Evolutionary conservation across 2,329 filamentous ascomycete species (phyloP).

Genomic region (Apiospora arundinis): DNA sequence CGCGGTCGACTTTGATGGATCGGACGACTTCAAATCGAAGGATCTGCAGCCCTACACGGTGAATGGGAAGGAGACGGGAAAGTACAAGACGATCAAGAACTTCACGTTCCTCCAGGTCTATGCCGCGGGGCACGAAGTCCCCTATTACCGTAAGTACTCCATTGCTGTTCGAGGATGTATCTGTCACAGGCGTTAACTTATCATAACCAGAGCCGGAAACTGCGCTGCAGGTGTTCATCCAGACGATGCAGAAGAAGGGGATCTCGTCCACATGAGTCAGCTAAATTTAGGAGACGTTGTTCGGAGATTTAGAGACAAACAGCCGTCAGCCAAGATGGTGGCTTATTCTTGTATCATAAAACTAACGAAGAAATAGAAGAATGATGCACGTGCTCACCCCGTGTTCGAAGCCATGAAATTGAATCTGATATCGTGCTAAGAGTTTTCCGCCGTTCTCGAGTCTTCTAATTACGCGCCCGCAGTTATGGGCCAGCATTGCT

Average conservation of each 20-base stretch:
- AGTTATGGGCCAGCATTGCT: neutral
- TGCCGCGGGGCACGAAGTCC: conserved; percentile 50
- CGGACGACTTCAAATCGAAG: conserved; percentile 47
- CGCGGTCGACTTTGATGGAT: conserved; percentile 49
- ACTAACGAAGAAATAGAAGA: too few species aligned
- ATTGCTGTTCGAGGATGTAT: neutral
- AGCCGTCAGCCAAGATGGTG: neutral
- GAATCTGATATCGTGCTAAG: neutral
- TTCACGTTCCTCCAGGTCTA: conserved; percentile 56
- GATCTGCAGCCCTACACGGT: conserved; percentile 53
- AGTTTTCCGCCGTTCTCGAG: neutral
- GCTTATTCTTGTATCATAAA: neutral
- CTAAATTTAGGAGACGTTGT: neutral
- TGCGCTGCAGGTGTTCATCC: conserved; percentile 51
- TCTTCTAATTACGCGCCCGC: neutral
- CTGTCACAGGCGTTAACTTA: too few species aligned
- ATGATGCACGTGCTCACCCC: neutral
- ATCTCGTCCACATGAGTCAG: conserved; percentile 20
- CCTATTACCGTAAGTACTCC: conserved; percentile 50
- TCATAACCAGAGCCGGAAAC: conserved; percentile 47
- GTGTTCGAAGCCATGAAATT: neutral
- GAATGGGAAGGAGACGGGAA: conserved; percentile 51
- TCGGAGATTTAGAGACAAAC: too few species aligned
- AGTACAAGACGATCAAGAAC: conserved; percentile 57
- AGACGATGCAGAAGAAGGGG: conserved; percentile 14